Evolutionary conservation across 2,329 filamentous ascomycete genomes (phyloP), one percentile per base, ranked within the genome.

Genomic region (Aureobasidium sp.): DNA sequence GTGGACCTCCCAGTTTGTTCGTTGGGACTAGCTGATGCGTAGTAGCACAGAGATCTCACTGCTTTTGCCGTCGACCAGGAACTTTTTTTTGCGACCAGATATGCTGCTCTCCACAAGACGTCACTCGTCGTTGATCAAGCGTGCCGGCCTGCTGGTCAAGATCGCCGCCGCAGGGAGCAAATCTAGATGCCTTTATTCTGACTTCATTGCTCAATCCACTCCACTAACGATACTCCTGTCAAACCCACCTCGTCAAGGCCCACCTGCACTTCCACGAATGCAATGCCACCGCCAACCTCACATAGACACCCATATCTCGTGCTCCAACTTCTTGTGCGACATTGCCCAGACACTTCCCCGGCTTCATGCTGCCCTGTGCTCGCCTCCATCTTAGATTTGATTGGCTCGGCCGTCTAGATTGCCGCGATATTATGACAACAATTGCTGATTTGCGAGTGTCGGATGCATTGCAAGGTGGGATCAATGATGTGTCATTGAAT

Each of bases 401-500:
- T 42, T 37, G 51, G 37, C n/a, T 43, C 27, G 25, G 17, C 9
- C 37, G 15, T 43, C 10, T 31, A 23, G 33, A 40, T 17, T 17
- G 4, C n/a, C 21, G 1, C 35, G 2, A 43, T 31, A 9, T 23
- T 25, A 42, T 33, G 37, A 31, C 25, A 27, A 27, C 35, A 33
- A 42, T 31, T 10, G 37, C 37, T n/a, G n/a, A n/a, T n/a, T n/a
- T n/a, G n/a, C n/a, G 9, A 29, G 27, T 29, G 9, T 29, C 9
- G 27, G 9, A 9, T 29, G 27, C 27, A 9, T 29, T 29, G 27
- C 27, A 45, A 8, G 27, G 5, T 49, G 4, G 15, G 27, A 38
- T 49, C 55, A 61, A 50, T 61, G 33, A 17, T 58, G 51, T 49
- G n/a, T 29, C 21, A 58, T 58, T 58, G 42, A 37, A 19, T 47